Base-by-base conservation (phyloP, 2,329 filamentous ascomycete species). In the Ceratocystis cubensis region DNA sequence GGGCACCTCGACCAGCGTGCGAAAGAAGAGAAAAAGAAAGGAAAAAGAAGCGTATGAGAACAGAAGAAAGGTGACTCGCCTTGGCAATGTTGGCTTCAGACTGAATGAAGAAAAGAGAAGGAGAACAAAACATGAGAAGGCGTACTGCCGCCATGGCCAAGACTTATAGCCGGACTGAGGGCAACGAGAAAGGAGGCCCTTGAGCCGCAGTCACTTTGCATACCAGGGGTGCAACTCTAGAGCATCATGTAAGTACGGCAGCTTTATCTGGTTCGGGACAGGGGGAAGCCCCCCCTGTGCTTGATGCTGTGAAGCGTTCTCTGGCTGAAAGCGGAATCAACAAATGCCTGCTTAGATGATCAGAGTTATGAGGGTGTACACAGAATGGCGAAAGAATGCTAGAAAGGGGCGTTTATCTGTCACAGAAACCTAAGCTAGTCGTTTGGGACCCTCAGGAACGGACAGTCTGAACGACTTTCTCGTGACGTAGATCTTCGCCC, bases 1-100 rank as follows among this genome's bases (percentile, higher is more conserved):
- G 61, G 63, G 61, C 64, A 66, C 67, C 56, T 66, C 65, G 67
- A 66, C 67, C 67, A 68, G 67, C 67, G 67, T 63, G 67, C 62
- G 45, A 64, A 64, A 44, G 62, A 66, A 66, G 45, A 66, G 65
- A 68, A 68, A 41, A 53, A 46, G 64, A 66, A 61, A 65, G 25
- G 30, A 17, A 13, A 62, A 62, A 62, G 20, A 62, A 63, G 13
- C 20, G 37, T 41, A 41, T 13, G 41, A 50, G 45, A 64, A 66
- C 64, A 65, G 53, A 68, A 64, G 64, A 68, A 66, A 68, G 61
- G 65, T 65, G 44, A 45, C 61, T 68, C 61, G 56, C 59, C 61
- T 57, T 66, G 50, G 30, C 33, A 64, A 33, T 66, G 45, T 66
- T 63, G 64, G 37, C 67, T 68, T 56, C 61, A 46, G 62, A 62